Evolutionary conservation across 768 basidiomycete species (phyloP).

Genomic region (Pleurotus cornucopiae): DNA sequence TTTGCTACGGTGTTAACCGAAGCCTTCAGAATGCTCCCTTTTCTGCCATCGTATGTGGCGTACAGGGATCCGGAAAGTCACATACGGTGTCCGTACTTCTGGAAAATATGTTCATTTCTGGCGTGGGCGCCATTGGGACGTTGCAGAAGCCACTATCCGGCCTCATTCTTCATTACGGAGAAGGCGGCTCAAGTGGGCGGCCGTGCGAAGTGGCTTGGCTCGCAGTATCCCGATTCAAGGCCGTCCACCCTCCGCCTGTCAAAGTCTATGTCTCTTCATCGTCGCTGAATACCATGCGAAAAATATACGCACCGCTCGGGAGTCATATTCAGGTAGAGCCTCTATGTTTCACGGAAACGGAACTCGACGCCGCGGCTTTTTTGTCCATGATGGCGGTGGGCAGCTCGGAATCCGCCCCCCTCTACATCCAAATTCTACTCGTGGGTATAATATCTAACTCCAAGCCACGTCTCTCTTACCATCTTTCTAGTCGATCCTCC

Average conservation of each 20-base stretch:
- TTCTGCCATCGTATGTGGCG: conserved; percentile 72
- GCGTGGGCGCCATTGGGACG: conserved; percentile 42
- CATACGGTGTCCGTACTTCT: conserved; percentile 67
- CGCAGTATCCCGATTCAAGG: conserved; percentile 27
- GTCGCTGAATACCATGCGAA: conserved; percentile 56
- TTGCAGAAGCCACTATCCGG: conserved; percentile 55
- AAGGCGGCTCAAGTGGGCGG: conserved; percentile 51
- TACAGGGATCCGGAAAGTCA: conserved; percentile 73
- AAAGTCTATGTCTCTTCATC: conserved; percentile 58
- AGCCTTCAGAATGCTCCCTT: conserved; percentile 60
- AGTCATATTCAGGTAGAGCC: conserved; percentile 47
- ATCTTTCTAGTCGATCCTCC: conserved; percentile 45
- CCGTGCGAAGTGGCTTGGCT: conserved; percentile 71
- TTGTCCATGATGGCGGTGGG: conserved; percentile 73
- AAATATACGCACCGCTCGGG: conserved; percentile 51
- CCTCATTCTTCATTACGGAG: conserved; percentile 66
- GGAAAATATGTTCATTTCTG: conserved; percentile 66
- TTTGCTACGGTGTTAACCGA: background rate
- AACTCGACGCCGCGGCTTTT: conserved; percentile 66
- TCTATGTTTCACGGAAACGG: conserved; percentile 49
- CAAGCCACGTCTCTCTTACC: background rate
- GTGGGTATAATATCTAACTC: conserved; percentile 30
- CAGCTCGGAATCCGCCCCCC: conserved; percentile 54
- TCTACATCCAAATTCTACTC: conserved; percentile 67
- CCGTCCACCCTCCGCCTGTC: conserved; percentile 28